Conservation (phyloP, 768 basidiomycete species). For the Daedalea quercina region DNA sequence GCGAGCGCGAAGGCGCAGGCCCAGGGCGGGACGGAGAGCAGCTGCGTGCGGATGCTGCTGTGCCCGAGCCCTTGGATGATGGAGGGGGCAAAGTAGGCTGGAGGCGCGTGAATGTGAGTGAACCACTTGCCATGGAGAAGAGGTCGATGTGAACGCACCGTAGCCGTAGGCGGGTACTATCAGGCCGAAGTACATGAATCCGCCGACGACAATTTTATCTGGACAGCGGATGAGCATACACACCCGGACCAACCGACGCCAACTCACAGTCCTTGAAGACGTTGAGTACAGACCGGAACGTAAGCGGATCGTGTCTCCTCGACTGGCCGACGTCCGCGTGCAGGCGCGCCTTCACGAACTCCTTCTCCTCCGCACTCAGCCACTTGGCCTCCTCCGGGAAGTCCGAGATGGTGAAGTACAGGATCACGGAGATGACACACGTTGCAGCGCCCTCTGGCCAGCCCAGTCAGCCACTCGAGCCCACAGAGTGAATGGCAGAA, state of each 20-base stretch:
- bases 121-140: background rate
- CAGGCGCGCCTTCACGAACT: conserved; percentile 24
- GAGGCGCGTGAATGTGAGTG: background rate
- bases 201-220: conserved; percentile 23
- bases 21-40: conserved; percentile 25
- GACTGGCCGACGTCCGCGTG: conserved; percentile 24
- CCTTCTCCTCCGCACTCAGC: conserved; percentile 23
- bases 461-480: background rate
- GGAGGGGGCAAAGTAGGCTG: conserved; percentile 18
- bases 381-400: conserved; percentile 27
- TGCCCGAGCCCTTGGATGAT: conserved; percentile 20
- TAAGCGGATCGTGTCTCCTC: conserved; percentile 15
- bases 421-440: conserved; percentile 22
- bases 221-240: background rate
- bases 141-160: conserved; percentile 10
- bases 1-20: conserved; percentile 19
- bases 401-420: conserved; percentile 29
- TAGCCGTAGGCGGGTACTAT: conserved; percentile 23
- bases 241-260: no score
- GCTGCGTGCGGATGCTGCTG: conserved; percentile 19
- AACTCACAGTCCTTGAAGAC: conserved; percentile 23
- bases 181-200: conserved; percentile 27
- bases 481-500: background rate
- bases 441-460: conserved; percentile 31
- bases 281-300: conserved; percentile 13